Evolutionary conservation across 805 yeast species (phyloP), one percentile per base, ranked within the genome.

Genomic region (Lipomyces anomalus): DNA sequence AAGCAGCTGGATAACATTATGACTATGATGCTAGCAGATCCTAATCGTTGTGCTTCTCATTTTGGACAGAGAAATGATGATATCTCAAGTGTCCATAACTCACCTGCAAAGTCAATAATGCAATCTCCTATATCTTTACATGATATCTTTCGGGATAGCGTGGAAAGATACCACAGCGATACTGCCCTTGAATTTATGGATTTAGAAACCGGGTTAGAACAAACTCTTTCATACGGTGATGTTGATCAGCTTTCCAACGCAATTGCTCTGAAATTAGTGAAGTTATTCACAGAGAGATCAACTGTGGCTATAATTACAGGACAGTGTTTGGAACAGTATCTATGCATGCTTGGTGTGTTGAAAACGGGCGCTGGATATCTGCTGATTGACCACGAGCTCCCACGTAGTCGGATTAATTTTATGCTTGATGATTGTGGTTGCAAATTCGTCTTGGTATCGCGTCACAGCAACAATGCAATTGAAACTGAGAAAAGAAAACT

Each of bases 1-100:
- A 5, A 32, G 7, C 51, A 43, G 42, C 33, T 50, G 29, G 54
- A 50, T n/a, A 5, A 4, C 4, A 28, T 50, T 2, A 21, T 50
- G 29, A 3, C 9, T 7, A 30, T 24, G 5, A 43, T 47, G 48
- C 5, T 50, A 3, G 11, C 23, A n/a, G 18, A 21, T 4, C 18
- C 40, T 4, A 35, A 3, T 38, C 40, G 13, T 24, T 29, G 6
- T 4, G 4, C 6, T 22, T n/a, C n/a, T n/a, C n/a, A 40, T 20
- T 28, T 35, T 23, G 36, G 43, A 20, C 9, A 22, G 17, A n/a
- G n/a, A n/a, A n/a, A n/a, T n/a, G n/a, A n/a, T n/a, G n/a, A n/a
- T n/a, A n/a, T n/a, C n/a, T n/a, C n/a, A n/a, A n/a, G n/a, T n/a
- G n/a, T n/a, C n/a, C n/a, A n/a, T n/a, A n/a, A n/a, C n/a, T n/a